Conservation (phyloP, 495 filamentous ascomycete species). For the Hyaloscypha bicolor region DNA sequence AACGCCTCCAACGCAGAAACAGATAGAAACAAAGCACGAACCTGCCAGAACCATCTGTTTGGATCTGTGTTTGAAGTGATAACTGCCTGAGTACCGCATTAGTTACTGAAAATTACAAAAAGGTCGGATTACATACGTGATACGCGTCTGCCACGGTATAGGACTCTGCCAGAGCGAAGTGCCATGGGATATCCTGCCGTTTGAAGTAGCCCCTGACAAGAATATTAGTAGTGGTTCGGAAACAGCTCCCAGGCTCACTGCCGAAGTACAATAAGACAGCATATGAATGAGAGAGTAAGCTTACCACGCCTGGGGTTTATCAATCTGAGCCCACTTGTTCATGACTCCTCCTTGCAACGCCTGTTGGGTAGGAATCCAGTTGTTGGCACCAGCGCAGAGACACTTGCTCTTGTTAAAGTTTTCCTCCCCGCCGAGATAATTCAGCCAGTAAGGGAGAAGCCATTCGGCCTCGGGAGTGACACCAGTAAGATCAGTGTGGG, state of each 20-base stretch:
- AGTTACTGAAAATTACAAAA: not conserved
- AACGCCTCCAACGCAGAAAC: no score
- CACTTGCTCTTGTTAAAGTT: conserved; percentile 4
- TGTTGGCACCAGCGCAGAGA: not conserved
- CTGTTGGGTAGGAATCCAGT: conserved; percentile 1
- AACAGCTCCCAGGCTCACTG: no score
- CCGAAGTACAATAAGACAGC: no score
- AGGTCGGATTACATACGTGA: not conserved
- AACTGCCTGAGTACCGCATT: not conserved
- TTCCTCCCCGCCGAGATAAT: not conserved
- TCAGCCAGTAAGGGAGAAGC: not conserved
- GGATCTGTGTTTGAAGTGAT: conserved; percentile 2
- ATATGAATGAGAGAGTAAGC: no score
- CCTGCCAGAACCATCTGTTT: conserved; percentile 1
- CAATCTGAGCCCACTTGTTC: not conserved
- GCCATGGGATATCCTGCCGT: not conserved
- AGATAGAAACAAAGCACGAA: no score
- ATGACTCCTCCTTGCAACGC: not conserved
- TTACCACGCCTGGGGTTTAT: not conserved
- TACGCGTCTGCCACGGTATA: not conserved
- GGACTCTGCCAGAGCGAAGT: not conserved
- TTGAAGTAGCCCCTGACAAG: not conserved
- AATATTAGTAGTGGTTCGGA: no score
- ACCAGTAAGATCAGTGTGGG: no score
- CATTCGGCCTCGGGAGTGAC: not conserved